A percentile compares a stretch with the other conserved stretches of the same genome.
Conservation (phyloP, 2,329 filamentous ascomycete species). For the Alternaria infectoria region DNA sequence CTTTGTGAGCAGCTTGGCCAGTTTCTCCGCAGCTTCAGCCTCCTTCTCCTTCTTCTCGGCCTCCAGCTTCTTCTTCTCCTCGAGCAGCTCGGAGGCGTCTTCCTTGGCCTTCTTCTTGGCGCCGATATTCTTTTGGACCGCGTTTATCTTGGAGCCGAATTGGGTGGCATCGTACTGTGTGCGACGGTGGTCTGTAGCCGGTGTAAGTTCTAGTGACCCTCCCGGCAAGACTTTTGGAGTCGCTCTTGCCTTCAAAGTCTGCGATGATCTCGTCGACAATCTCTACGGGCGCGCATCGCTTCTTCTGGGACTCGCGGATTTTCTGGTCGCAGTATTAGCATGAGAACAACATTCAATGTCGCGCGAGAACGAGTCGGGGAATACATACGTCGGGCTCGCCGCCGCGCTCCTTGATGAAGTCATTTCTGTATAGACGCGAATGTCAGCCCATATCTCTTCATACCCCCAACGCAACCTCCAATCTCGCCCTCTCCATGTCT, state of each 20-base stretch:
- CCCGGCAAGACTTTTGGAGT: not conserved
- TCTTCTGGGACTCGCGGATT: constrained; percentile 89
- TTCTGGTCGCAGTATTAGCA: constrained; percentile 47
- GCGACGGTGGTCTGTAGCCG: constrained; percentile 69
- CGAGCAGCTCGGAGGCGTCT: constrained; percentile 78
- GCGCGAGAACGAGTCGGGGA: not conserved
- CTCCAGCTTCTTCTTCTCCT: constrained; percentile 78
- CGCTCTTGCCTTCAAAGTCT: constrained; percentile 67
- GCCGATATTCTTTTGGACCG: constrained; percentile 86
- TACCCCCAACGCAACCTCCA: not conserved
- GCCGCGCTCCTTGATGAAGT: constrained; percentile 75
- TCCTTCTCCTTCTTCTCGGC: constrained; percentile 82
- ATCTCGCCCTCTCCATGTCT: not conserved
- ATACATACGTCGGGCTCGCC: constrained; percentile 74
- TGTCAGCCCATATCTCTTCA: constrained; percentile 15
- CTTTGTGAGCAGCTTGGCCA: constrained; percentile 75
- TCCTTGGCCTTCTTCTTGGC: constrained; percentile 92
- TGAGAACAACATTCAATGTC: not conserved
- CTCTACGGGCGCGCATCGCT: constrained; percentile 79
- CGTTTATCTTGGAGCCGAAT: constrained; percentile 84
- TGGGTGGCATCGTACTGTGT: constrained; percentile 81
- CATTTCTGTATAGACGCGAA: constrained; percentile 50
- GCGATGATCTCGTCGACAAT: constrained; percentile 89
- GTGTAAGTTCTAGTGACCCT: not conserved
- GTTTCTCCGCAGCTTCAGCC: constrained; percentile 76